phyloP scores from a whole-genome alignment of 257 asterid species.

The Solanum clarkiae region DNA sequence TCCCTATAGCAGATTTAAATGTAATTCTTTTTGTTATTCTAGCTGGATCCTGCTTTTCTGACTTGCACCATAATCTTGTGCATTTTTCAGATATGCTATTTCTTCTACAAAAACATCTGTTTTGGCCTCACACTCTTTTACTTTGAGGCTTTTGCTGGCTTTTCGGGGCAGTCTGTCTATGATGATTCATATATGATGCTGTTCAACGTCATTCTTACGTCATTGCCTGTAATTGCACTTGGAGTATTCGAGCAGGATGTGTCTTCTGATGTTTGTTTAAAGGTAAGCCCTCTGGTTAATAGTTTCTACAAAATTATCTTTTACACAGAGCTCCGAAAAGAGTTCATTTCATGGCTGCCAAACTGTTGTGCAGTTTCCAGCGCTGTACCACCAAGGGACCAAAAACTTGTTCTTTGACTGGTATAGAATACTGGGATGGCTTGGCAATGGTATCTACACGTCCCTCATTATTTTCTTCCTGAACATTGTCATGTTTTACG shows the following conservation, averaged over 20 bases:
- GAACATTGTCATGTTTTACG: constrained; percentile 53
- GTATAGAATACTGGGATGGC: constrained; percentile 83
- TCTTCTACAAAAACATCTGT: constrained; percentile 97
- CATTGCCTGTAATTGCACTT: constrained; percentile 92
- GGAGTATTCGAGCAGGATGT: constrained; percentile 98
- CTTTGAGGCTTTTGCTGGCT: constrained; percentile 91
- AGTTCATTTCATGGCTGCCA: neutral
- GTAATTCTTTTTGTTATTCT: neutral
- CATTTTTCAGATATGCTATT: constrained; percentile 79
- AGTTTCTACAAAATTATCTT: neutral
- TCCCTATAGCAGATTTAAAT: neutral
- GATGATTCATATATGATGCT: constrained; percentile 91
- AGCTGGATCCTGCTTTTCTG: neutral
- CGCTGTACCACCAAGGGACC: constrained; percentile 92
- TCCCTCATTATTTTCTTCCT: constrained; percentile 70
- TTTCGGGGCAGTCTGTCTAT: constrained; percentile 87
- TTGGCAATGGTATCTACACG: constrained; percentile 78
- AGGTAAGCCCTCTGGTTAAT: constrained; percentile 36
- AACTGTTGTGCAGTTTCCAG: constrained; percentile 66
- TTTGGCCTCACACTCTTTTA: constrained; percentile 96
- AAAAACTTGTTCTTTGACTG: constrained; percentile 82
- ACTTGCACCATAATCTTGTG: neutral
- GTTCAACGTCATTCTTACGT: constrained; percentile 89
- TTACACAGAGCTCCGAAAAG: neutral
- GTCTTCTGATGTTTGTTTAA: constrained; percentile 88